Conservation (phyloP, 306 rosid genomes). For the Fragaria iinumae region DNA sequence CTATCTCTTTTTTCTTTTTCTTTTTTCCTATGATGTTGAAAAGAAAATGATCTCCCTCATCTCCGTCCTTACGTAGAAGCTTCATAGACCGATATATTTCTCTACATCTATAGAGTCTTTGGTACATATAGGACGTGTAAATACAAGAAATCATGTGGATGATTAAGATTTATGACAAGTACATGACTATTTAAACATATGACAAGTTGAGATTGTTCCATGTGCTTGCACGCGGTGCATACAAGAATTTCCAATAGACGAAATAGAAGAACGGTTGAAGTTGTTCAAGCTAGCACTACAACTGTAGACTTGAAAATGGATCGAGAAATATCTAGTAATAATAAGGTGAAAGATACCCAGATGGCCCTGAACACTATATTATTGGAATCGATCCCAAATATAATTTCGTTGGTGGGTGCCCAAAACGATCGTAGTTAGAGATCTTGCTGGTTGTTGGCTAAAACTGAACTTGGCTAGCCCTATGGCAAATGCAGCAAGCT, state of each 20-base stretch:
- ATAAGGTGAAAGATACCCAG: neutral
- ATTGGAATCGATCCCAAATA: neutral
- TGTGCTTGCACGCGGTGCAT: fast-evolving
- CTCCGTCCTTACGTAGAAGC: neutral
- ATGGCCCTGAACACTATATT: neutral
- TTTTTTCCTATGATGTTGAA: neutral
- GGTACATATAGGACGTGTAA: too few relatives aligned
- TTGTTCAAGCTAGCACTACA: neutral
- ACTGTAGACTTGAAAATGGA: neutral
- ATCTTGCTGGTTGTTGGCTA: slow-evolving; percentile 40
- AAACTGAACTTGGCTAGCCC: slow-evolving; percentile 18
- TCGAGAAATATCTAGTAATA: neutral
- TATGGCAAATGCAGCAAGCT: slow-evolving; percentile 15
- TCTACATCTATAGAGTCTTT: too few relatives aligned
- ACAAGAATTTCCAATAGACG: too few relatives aligned
- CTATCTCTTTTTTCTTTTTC: too few relatives aligned
- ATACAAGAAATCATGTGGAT: too few relatives aligned
- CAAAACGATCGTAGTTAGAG: slow-evolving; percentile 9
- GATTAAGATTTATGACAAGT: too few relatives aligned
- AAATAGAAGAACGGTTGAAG: too few relatives aligned
- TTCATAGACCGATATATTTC: too few relatives aligned
- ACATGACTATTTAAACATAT: too few relatives aligned
- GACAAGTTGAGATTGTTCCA: too few relatives aligned
- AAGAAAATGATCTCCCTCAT: neutral
- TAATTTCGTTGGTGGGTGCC: slow-evolving; percentile 20